Evolutionary conservation across 371 early-diverging fungal species (phyloP).

Genomic region (Mucor piriformis): DNA sequence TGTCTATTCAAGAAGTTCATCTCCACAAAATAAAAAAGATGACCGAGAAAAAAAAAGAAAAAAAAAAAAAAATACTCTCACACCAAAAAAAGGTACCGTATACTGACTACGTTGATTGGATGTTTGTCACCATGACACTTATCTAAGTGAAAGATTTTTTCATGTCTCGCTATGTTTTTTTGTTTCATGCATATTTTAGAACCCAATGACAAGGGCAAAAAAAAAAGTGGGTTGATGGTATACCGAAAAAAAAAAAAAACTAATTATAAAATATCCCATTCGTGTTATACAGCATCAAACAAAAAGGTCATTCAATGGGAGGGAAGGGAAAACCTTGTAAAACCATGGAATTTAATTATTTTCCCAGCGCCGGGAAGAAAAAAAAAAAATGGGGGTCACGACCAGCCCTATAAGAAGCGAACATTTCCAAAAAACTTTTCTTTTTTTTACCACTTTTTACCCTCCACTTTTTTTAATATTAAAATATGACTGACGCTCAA

Average conservation of each 20-base stretch:
- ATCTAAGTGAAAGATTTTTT: neutral
- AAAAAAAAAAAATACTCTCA: slow-evolving; percentile 2
- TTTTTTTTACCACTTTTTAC: slow-evolving; percentile 11
- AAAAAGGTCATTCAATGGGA: neutral
- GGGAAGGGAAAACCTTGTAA: slow-evolving; percentile 17
- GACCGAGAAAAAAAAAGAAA: slow-evolving; percentile 6
- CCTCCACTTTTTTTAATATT: neutral
- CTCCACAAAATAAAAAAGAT: neutral
- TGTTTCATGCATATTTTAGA: neutral
- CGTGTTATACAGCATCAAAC: neutral
- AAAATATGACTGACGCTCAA: slow-evolving; percentile 31
- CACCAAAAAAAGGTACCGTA: neutral
- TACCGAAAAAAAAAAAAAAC: too few relatives aligned
- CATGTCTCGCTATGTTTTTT: neutral
- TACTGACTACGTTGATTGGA: neutral
- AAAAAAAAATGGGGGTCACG: neutral
- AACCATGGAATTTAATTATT: neutral
- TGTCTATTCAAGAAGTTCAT: neutral
- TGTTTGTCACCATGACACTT: neutral
- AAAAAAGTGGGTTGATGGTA: too few relatives aligned
- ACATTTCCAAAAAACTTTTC: neutral
- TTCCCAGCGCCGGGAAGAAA: slow-evolving; percentile 13
- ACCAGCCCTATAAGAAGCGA: too few relatives aligned
- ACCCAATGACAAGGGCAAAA: too few relatives aligned
- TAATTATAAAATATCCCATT: too few relatives aligned